Base-by-base conservation (phyloP, 345 rosid species). In the Pseudoturritis turrita region DNA sequence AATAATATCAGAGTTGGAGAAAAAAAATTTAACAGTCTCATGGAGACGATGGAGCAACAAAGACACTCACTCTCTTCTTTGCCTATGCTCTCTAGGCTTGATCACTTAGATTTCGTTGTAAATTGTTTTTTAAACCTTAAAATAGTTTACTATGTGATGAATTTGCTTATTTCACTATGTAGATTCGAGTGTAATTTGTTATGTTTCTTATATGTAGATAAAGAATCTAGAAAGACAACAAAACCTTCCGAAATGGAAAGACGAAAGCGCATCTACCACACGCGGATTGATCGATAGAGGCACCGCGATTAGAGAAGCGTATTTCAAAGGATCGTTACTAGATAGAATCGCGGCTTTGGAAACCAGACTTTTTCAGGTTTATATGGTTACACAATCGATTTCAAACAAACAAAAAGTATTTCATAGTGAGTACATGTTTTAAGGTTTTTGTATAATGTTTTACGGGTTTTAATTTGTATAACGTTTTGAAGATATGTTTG, bases 271-370 rank as follows among this genome's bases (percentile, higher is more conserved):
- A 1, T 21, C 74, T 7, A n/a, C 51, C 10, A 45, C 59, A 28
- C 65, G 71, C 0, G 79, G 66, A 37, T 44, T 62, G 13, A 41
- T 77, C 65, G 82, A 88, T 10, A 51, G 84, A 73, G 89, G 89
- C 61, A 59, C 82, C 2, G 89, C 92, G 0, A 61, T 80, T 10
- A 74, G 80, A 46, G 96, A 94, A 51, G 85, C 88, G 5, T 80
- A 77, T 74, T 83, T 83, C 74, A 88, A 88, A 83, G 96, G 97
- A n/a, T 81, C 97, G 1, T 67, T 89, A 44, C 51, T 88, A 50
- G 97, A 91, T 41, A 73, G 97, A 15, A 85, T 93, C 35, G 76
- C 88, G 0, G 80, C 86, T 68, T 84, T 93, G 25, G 97, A 93
- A 70, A 81, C 77, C 17, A 73, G 86, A 52, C 84, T 90, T 65